Conservation (phyloP, 2,329 filamentous ascomycete genomes). For the Beauveria australis region DNA sequence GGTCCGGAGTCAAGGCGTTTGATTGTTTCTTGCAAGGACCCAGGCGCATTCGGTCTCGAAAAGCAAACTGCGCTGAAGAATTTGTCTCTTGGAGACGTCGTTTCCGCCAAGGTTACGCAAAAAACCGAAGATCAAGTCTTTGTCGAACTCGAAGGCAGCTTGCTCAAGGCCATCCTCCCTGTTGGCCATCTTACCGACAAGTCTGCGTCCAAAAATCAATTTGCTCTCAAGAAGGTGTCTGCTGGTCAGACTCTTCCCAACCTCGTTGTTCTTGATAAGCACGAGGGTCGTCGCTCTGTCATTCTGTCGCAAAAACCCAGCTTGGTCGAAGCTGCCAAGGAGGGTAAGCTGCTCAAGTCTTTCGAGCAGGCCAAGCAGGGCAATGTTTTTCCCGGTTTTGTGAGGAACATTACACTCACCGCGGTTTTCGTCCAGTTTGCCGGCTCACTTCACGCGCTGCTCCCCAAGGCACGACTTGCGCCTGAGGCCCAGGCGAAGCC, state of each 20-base stretch:
- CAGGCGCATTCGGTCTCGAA: constrained; percentile 63
- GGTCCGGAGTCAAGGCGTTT: constrained; percentile 64
- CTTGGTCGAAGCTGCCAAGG: constrained; percentile 65
- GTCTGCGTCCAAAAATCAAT: constrained; percentile 67
- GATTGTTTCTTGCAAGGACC: constrained; percentile 88
- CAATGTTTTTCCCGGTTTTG: constrained; percentile 64
- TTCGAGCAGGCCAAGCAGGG: constrained; percentile 67
- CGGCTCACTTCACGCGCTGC: constrained; percentile 64
- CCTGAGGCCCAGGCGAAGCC: constrained; percentile 59
- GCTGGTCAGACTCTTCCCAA: constrained; percentile 77
- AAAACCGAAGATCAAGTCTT: constrained; percentile 70
- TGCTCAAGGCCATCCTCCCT: constrained; percentile 69
- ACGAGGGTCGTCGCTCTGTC: constrained; percentile 67
- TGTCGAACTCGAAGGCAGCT: constrained; percentile 65
- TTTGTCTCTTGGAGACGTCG: constrained; percentile 63
- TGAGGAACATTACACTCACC: constrained; percentile 73
- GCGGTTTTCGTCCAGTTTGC: constrained; percentile 87
- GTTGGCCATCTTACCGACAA: constrained; percentile 79
- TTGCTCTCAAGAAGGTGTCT: constrained; percentile 69
- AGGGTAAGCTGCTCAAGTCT: constrained; percentile 60
- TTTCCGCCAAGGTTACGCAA: constrained; percentile 72
- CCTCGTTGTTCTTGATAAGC: constrained; percentile 80
- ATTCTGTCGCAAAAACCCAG: constrained; percentile 76
- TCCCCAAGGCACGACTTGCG: constrained; percentile 71
- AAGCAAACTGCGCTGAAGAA: constrained; percentile 67